A percentile compares a stretch with the other conserved stretches of the same genome.
Conservation (phyloP, 1,284 basidiomycete genomes). For the Papiliotrema laurentii region DNA sequence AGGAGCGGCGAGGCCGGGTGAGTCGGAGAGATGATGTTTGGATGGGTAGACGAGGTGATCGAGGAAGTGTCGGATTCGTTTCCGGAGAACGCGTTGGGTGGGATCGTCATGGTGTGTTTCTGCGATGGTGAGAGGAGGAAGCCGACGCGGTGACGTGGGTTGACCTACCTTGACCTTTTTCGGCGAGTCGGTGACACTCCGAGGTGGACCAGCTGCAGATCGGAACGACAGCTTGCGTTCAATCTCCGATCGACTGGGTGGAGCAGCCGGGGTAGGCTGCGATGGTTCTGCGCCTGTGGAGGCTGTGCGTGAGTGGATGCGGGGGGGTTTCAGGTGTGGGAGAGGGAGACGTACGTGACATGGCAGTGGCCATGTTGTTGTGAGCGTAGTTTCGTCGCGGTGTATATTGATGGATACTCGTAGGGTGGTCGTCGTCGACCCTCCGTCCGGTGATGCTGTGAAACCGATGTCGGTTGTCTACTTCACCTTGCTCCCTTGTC, state of each 20-base stretch:
- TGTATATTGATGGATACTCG: too few species aligned
- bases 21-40: constrained; percentile 7
- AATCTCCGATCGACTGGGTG: constrained; percentile 79
- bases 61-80: constrained; percentile 84
- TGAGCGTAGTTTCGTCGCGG: too few species aligned
- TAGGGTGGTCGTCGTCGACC: too few species aligned
- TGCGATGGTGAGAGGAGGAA: background rate
- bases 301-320: background rate
- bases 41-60: constrained; percentile 31
- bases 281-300: background rate
- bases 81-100: constrained; percentile 50
- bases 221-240: constrained; percentile 79
- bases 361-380: too few species aligned
- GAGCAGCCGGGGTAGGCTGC: constrained; percentile 52
- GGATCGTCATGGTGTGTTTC: constrained; percentile 6
- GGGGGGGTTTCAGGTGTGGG: background rate
- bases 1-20: constrained; percentile 15
- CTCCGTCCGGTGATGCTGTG: too few species aligned
- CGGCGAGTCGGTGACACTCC: constrained; percentile 14
- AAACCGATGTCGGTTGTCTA: too few species aligned
- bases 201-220: constrained; percentile 26
- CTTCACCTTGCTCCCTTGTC: too few species aligned
- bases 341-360: too few species aligned
- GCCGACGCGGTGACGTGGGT: background rate
- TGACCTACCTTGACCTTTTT: constrained; percentile 24